Evolutionary conservation across 2,329 filamentous ascomycete genomes (phyloP).

Genomic region (Pseudogymnoascus sp.): DNA sequence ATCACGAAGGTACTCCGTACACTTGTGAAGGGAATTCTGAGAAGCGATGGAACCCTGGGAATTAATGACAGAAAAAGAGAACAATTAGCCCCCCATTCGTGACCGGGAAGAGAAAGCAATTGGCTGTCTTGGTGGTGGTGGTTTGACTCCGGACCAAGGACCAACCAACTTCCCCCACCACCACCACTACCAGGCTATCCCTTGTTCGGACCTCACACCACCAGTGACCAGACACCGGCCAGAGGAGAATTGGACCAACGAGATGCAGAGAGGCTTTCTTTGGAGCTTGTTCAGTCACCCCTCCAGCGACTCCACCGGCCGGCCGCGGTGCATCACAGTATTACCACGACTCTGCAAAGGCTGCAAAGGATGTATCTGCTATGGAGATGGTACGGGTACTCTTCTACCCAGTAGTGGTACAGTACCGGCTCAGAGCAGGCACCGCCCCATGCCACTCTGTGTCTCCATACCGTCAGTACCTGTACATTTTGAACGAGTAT

Average conservation of each 20-base stretch:
- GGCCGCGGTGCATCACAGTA: constrained; percentile 2
- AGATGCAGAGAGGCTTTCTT: neutral
- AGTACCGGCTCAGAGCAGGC: neutral
- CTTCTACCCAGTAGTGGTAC: neutral
- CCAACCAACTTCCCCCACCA: constrained; percentile 7
- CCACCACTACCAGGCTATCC: constrained; percentile 3
- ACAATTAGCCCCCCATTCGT: constrained; percentile 7
- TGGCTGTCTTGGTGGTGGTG: neutral
- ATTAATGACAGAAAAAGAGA: constrained; percentile 6
- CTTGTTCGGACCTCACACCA: constrained; percentile 3
- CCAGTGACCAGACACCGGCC: neutral
- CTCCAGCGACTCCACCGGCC: constrained; percentile 1
- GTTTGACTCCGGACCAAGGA: constrained; percentile 1
- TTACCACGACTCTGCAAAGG: neutral
- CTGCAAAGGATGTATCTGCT: constrained; percentile 4
- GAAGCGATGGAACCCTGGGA: constrained; percentile 7
- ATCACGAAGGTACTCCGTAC: neutral
- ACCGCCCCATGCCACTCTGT: neutral
- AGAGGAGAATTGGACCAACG: constrained; percentile 3
- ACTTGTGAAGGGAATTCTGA: constrained; percentile 2
- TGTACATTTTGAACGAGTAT: constrained; percentile 4
- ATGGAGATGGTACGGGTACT: neutral
- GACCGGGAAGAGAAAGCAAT: neutral
- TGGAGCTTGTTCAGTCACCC: neutral
- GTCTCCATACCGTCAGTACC: neutral